Conservation (phyloP, 176 grass and related monocot genomes). For the Oryza meridionalis region DNA sequence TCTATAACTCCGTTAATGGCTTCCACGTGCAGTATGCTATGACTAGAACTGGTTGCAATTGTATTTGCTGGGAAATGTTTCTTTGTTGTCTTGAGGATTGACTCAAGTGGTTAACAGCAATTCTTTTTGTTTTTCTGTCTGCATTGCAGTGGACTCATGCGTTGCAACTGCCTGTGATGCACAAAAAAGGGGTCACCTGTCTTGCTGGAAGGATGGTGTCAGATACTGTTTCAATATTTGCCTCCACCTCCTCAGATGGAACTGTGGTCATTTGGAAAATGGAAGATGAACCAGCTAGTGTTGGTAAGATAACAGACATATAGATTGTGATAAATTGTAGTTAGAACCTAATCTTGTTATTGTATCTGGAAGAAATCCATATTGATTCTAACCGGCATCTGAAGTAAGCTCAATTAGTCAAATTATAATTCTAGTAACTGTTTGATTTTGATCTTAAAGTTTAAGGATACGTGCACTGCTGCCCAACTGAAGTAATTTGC, state of each 20-base stretch:
- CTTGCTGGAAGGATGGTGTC: slow-evolving; percentile 76
- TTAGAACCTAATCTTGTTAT: background rate
- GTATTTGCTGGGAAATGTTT: background rate
- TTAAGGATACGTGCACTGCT: background rate
- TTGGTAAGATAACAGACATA: slow-evolving; percentile 55
- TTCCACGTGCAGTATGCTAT: background rate
- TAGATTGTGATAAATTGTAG: background rate
- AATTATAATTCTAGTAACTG: background rate
- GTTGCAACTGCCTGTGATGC: slow-evolving; percentile 77
- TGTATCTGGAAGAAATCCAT: background rate
- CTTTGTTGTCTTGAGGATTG: background rate
- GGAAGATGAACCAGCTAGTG: slow-evolving; percentile 33
- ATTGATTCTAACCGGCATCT: background rate
- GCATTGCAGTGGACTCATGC: slow-evolving; percentile 70
- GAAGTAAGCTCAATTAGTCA: slow-evolving; percentile 8
- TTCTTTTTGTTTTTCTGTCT: slow-evolving; percentile 42
- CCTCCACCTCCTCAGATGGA: slow-evolving; percentile 90
- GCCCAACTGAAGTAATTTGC: background rate
- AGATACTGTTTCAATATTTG: slow-evolving; percentile 61
- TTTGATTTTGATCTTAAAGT: background rate
- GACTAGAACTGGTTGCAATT: background rate
- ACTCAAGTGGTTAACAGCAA: background rate
- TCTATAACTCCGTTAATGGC: background rate
- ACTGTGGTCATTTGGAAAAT: slow-evolving; percentile 84
- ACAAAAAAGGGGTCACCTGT: slow-evolving; percentile 96